Evolutionary conservation across 2,329 filamentous ascomycete species (phyloP).

Genomic region (Fusarium verrucosum): DNA sequence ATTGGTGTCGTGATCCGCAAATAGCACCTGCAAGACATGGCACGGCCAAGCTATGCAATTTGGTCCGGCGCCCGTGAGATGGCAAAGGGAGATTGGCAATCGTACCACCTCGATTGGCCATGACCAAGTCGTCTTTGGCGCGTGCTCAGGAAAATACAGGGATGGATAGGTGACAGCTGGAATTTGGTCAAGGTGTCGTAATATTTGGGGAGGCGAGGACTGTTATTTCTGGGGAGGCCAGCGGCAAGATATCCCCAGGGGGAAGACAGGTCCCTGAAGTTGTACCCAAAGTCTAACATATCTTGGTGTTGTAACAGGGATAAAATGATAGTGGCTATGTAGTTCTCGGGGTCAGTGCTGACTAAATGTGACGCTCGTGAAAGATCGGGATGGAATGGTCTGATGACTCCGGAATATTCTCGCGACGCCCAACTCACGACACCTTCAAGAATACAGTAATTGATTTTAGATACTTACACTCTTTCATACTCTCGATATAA

Average conservation of each 20-base stretch:
- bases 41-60: background rate
- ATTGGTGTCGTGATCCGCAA: background rate
- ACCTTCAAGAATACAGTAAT: background rate
- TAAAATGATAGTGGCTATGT: background rate
- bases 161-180: background rate
- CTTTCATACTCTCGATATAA: background rate
- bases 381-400: conserved; percentile 21
- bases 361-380: conserved; percentile 1
- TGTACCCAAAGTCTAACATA: background rate
- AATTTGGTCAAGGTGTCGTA: background rate
- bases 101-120: conserved; percentile 26
- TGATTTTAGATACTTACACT: no score
- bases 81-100: conserved; percentile 16
- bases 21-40: background rate
- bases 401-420: conserved; percentile 18
- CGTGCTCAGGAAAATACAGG: background rate
- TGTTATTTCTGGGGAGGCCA: background rate
- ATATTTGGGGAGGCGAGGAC: background rate
- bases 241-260: background rate
- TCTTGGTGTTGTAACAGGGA: accelerated
- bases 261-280: background rate
- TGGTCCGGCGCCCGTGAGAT: background rate
- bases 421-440: background rate
- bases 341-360: background rate
- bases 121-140: background rate